Conservation (phyloP, 2,329 filamentous ascomycete genomes). For the Diaporthe batatas region DNA sequence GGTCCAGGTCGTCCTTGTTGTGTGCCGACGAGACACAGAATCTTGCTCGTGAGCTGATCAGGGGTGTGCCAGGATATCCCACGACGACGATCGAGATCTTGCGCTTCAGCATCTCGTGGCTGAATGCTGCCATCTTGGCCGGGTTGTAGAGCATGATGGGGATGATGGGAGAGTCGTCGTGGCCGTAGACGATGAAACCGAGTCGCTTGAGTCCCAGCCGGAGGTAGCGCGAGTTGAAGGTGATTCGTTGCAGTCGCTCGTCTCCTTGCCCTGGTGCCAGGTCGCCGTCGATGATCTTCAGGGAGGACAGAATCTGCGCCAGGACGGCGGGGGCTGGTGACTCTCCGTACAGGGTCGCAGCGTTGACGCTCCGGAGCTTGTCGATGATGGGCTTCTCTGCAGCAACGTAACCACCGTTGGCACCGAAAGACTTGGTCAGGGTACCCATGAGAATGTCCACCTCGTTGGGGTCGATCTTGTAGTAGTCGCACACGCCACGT, state of each 20-base stretch:
- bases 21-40: conserved; percentile 97
- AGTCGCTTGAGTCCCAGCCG: conserved; percentile 96
- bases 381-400: conserved; percentile 92
- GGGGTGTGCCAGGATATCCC: conserved; percentile 94
- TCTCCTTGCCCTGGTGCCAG: conserved; percentile 91
- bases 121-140: conserved; percentile 99
- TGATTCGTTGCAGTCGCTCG: conserved; percentile 93
- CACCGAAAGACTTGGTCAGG: conserved; percentile 97
- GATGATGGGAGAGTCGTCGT: conserved; percentile 98
- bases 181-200: conserved; percentile 95
- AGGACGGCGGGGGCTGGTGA: conserved; percentile 89
- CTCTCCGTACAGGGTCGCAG: conserved; percentile 88
- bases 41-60: conserved; percentile 93
- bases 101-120: conserved; percentile 96
- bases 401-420: conserved; percentile 95
- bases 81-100: conserved; percentile 99
- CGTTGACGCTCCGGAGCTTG: conserved; percentile 88
- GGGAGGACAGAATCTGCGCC: conserved; percentile 88
- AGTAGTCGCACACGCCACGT: conserved; percentile 97
- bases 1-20: conserved; percentile 98
- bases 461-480: conserved; percentile 86
- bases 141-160: conserved; percentile 96
- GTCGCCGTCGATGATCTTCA: conserved; percentile 91
- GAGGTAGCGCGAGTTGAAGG: conserved; percentile 99
- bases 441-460: conserved; percentile 99